Percentiles rank a stretch among this genome's conserved stretches.
Evolutionary conservation across 805 yeast species (phyloP).

Genomic region (Metschnikowia matae): DNA sequence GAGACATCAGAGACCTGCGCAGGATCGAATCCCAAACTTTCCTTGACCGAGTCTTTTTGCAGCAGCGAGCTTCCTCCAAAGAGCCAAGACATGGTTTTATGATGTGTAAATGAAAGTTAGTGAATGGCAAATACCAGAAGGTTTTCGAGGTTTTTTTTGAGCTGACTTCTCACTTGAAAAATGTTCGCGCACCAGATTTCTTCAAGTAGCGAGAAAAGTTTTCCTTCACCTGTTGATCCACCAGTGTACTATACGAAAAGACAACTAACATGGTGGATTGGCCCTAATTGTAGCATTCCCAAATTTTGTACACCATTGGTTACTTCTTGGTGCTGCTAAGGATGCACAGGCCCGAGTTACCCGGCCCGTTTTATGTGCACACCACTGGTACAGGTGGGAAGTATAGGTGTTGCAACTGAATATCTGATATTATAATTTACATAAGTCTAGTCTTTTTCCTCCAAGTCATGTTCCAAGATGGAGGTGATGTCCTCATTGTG

Average conservation of each 20-base stretch:
- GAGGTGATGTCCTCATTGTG: constrained; percentile 8
- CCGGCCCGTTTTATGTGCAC: not conserved
- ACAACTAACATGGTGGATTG: not conserved
- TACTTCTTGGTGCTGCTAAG: not conserved
- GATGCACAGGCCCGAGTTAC: not conserved
- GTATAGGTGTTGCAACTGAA: not conserved
- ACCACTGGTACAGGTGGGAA: not conserved
- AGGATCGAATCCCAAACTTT: constrained; percentile 61
- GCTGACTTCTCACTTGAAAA: constrained; percentile 2
- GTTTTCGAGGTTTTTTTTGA: constrained; percentile 3
- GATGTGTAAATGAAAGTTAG: not conserved
- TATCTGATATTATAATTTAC: not conserved
- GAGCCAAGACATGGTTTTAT: constrained; percentile 44
- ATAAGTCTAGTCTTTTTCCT: constrained; percentile 2
- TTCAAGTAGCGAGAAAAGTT: constrained; percentile 1
- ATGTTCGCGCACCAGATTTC: constrained; percentile 2
- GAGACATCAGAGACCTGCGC: constrained; percentile 59
- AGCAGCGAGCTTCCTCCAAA: constrained; percentile 35
- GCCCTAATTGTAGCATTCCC: not conserved
- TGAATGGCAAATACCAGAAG: constrained; percentile 1
- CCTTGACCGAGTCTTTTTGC: constrained; percentile 22
- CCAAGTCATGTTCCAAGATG: constrained; percentile 6
- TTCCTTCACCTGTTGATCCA: not conserved
- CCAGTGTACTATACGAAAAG: not conserved
- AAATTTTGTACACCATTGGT: not conserved